phyloP scores from a whole-genome alignment of 108 stramenopile species.

The Skeletonema potamos region DNA sequence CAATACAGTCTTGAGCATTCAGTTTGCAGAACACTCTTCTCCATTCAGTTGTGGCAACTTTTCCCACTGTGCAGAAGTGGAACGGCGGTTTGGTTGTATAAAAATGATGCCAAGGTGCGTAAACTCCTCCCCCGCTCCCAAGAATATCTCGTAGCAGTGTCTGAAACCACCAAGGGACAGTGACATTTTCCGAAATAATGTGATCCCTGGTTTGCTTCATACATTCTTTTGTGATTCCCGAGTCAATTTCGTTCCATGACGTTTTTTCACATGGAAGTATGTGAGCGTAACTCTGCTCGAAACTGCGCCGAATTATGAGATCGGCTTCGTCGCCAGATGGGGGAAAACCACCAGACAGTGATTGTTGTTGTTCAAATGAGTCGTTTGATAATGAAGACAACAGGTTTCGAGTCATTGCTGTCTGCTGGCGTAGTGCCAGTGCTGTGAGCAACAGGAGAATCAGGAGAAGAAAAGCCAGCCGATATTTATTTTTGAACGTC shows the following conservation, averaged over 20 bases:
- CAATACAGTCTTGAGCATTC: conserved; percentile 27
- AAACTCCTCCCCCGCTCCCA: conserved; percentile 12
- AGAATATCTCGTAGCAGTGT: conserved; percentile 51
- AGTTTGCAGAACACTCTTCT: conserved; percentile 32
- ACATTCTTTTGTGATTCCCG: conserved; percentile 17
- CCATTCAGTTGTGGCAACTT: conserved; percentile 54
- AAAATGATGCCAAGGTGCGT: conserved; percentile 52
- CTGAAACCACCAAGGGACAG: conserved; percentile 63
- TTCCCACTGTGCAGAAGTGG: conserved; percentile 53
- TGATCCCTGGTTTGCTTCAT: conserved; percentile 3
- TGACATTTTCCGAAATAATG: not conserved
- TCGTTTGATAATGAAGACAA: not conserved
- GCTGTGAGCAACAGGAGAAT: too few relatives aligned
- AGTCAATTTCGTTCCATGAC: not conserved
- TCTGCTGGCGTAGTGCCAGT: not conserved
- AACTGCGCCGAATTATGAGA: conserved; percentile 32
- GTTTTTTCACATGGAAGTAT: conserved; percentile 12
- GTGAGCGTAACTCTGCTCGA: conserved; percentile 29
- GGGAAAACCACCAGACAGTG: not conserved
- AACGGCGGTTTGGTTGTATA: conserved; percentile 40
- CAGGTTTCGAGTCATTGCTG: not conserved
- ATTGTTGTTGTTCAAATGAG: not conserved
- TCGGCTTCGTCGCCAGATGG: conserved; percentile 28
- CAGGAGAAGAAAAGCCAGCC: too few relatives aligned
- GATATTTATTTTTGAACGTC: too few relatives aligned